phyloP scores from a whole-genome alignment of 176 grass and related monocot genomes.

The Hordeum marinum region DNA sequence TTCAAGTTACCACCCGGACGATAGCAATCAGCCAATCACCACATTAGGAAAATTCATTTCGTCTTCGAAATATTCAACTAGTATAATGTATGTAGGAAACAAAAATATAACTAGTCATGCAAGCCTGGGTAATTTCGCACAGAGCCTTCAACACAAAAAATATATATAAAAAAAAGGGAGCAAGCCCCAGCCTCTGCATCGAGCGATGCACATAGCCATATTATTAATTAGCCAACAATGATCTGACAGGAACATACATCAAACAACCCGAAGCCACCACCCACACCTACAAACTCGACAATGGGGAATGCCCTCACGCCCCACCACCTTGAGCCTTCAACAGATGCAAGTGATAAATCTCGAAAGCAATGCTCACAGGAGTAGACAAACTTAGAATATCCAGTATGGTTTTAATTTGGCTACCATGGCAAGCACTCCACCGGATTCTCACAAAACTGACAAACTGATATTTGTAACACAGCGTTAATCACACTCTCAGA shows the following conservation, averaged over 20 bases:
- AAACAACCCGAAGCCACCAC: too few species aligned
- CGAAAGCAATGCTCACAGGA: not conserved
- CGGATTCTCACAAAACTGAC: not conserved
- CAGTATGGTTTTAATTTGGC: not conserved
- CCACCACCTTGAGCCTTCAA: too few species aligned
- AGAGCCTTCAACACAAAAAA: not conserved
- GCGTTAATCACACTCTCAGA: not conserved
- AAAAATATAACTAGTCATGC: not conserved
- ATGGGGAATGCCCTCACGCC: too few species aligned
- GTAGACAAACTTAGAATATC: not conserved
- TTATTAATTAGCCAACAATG: too few species aligned
- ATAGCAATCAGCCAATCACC: not conserved
- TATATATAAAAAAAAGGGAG: too few species aligned
- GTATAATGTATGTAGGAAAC: not conserved
- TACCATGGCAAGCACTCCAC: not conserved
- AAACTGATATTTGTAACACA: not conserved
- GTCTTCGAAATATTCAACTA: not conserved
- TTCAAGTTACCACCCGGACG: not conserved
- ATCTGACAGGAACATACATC: too few species aligned
- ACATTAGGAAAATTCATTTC: not conserved
- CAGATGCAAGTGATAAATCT: not conserved
- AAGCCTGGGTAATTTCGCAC: not conserved
- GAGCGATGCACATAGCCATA: too few species aligned
- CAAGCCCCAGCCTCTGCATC: too few species aligned
- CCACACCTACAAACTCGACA: too few species aligned